Evolutionary conservation across 2,329 filamentous ascomycete species (phyloP), one percentile per base, ranked within the genome.

Genomic region (Byssoonygena ceratinophila): DNA sequence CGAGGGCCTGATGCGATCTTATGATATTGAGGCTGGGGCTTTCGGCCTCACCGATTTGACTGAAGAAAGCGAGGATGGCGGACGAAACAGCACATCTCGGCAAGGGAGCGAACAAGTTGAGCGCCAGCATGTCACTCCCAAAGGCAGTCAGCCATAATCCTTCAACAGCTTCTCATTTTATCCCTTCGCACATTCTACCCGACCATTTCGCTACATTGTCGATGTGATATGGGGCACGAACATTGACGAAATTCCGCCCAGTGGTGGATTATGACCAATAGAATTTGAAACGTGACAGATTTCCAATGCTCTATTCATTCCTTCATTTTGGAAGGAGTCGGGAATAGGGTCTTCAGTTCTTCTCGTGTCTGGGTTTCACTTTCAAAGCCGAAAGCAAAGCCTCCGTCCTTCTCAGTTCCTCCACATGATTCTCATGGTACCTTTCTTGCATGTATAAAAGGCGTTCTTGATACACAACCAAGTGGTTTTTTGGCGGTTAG

Each of bases 1-100:
- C 51, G 83, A 90, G 58, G 87, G 87, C 3, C 75, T 97, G 22
- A 95, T 97, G 68, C 84, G 85, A 56, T 84, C 83, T 9, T 96
- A 95, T 62, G 91, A 97, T 61, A 82, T 92, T 55, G 90, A 96
- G 66, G 82, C 85, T 41, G 77, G 77, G 39, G 81, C 79, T 4
- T 87, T 94, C 57, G 86, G 86, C 37, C 74, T 97, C 44, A 80
- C 81, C 12, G 87, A 95, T 60, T 73, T 96, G 36, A 78, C 84
- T 1, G 85, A 90, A 58, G 86, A 92, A 57, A 85, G 53, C 27
- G 55, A 59, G 32, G 45, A 54, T 48, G 50, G 51, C 14, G 45
- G 23, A 27, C 27, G 46, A 31, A 48, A 49, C 22, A 36, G 47
- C 36, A 39, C 47, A 3, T 29, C 50, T 16, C 50, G 27, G n/a